Base-by-base conservation (phyloP, 305 asterid genomes). In the Caryopteris hybrid region DNA sequence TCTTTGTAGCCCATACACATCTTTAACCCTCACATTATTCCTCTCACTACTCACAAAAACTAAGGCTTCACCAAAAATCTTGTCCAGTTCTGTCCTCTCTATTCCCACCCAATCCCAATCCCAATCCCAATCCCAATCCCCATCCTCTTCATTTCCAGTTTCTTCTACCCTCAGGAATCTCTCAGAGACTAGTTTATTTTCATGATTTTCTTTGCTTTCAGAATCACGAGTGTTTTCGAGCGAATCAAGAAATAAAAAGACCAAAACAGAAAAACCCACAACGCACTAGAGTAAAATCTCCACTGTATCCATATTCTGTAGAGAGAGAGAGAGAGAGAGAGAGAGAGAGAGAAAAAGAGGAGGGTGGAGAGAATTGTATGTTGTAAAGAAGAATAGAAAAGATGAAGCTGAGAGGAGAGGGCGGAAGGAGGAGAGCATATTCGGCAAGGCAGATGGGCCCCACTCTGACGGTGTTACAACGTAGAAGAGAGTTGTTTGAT, bases 81-180 rank as follows among this genome's bases (percentile, higher is more conserved):
- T 76, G 61, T 88, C 91, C 55, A 88, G 48, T 17, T 81, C n/a
- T n/a, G n/a, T n/a, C n/a, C n/a, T n/a, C n/a, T n/a, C n/a, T n/a
- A n/a, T n/a, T 29, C 87, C 94, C 71, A 84, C 94, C 96, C 96
- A 88, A 62, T 86, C 96, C n/a, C n/a, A n/a, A 74, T 64, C 58
- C n/a, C n/a, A n/a, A 9, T 48, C 79, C 21, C 57, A 68, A n/a
- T 42, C 45, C 23, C 6, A 18, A 17, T 46, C 29, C 0, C 14
- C 68, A 50, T 5, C 23, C 11, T 22, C 57, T n/a, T 12, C 61
- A 11, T 46, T 64, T 14, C 79, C 55, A 63, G 70, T 63, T 13
- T 69, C 60, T 21, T 36, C 50, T 38, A 14, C 14, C 6, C 0
- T 43, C 48, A n/a, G n/a, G n/a, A n/a, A n/a, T n/a, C n/a, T n/a